Evolutionary conservation across 2,329 filamentous ascomycete species (phyloP).

Genomic region (Trematosphaeria pertusa): DNA sequence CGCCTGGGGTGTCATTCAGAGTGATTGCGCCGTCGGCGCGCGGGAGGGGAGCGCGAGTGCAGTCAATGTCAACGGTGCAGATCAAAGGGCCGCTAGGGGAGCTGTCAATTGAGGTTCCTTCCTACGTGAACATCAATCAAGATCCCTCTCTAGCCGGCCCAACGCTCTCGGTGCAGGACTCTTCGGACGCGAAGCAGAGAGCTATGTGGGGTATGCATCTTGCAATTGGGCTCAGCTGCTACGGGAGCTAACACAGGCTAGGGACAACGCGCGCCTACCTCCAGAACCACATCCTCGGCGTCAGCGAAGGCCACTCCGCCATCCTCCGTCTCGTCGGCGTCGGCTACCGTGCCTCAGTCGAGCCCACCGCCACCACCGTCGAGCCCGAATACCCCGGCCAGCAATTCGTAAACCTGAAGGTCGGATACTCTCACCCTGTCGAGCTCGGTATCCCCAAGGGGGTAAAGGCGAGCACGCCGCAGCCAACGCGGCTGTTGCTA

Average conservation of each 20-base stretch:
- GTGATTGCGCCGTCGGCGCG: slow-evolving; percentile 69
- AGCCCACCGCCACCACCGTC: slow-evolving; percentile 74
- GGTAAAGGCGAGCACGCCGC: slow-evolving; percentile 84
- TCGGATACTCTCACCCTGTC: slow-evolving; percentile 95
- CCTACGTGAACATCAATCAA: slow-evolving; percentile 75
- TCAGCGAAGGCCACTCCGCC: slow-evolving; percentile 94
- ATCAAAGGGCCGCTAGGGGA: slow-evolving; percentile 84
- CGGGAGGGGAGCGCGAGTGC: slow-evolving; percentile 66
- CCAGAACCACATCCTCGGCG: slow-evolving; percentile 88
- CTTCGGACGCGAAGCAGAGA: slow-evolving; percentile 74
- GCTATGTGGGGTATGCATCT: slow-evolving; percentile 88
- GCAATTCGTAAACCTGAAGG: slow-evolving; percentile 89
- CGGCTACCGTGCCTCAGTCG: slow-evolving; percentile 89
- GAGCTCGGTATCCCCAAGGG: slow-evolving; percentile 84
- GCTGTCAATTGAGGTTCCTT: slow-evolving; percentile 78
- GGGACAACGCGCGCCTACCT: slow-evolving; percentile 90
- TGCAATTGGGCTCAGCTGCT: slow-evolving; percentile 8
- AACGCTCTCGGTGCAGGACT: slow-evolving; percentile 73
- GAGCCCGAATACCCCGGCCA: slow-evolving; percentile 76
- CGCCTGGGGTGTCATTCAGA: slow-evolving; percentile 69
- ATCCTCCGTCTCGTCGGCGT: slow-evolving; percentile 94
- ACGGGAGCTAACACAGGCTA: slow-evolving; percentile 46
- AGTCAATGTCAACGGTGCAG: slow-evolving; percentile 71
- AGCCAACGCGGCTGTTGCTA: slow-evolving; percentile 88
- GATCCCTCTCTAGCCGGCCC: slow-evolving; percentile 70